Evolutionary conservation across 1,139 yeast species (phyloP).

Genomic region (Schwanniomyces etchellsii): DNA sequence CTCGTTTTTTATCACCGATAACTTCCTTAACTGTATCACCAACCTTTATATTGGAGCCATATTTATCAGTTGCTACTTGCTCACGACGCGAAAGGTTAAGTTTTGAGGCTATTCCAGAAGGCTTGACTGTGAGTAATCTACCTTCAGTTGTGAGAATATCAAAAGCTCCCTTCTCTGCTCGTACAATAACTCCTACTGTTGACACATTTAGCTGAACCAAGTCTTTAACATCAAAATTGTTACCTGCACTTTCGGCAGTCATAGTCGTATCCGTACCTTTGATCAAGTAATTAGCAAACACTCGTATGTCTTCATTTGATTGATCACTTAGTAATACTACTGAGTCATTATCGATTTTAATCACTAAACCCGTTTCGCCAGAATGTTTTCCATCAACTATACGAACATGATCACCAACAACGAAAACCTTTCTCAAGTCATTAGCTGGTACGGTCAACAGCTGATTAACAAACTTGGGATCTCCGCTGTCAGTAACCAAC

Average conservation of each 20-base stretch:
- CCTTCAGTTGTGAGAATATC: slow-evolving; percentile 84
- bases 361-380: slow-evolving; percentile 94
- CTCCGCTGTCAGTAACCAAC: slow-evolving; percentile 48
- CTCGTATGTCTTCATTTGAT: slow-evolving; percentile 81
- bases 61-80: slow-evolving; percentile 80
- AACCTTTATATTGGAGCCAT: slow-evolving; percentile 76
- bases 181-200: slow-evolving; percentile 82
- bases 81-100: slow-evolving; percentile 59
- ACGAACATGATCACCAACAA: slow-evolving; percentile 92
- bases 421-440: slow-evolving; percentile 78
- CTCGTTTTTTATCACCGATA: slow-evolving; percentile 58
- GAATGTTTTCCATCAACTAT: slow-evolving; percentile 87
- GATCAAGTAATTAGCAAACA: slow-evolving; percentile 82
- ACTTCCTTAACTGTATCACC: slow-evolving; percentile 90
- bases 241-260: slow-evolving; percentile 34
- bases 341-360: slow-evolving; percentile 72
- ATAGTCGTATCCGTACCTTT: slow-evolving; percentile 70
- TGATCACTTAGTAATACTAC: slow-evolving; percentile 89
- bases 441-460: slow-evolving; percentile 65
- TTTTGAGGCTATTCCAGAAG: slow-evolving; percentile 76
- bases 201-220: slow-evolving; percentile 85
- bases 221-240: slow-evolving; percentile 82
- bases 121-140: slow-evolving; percentile 62
- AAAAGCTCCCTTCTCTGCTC: slow-evolving; percentile 82
- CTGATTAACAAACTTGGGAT: slow-evolving; percentile 43